Percentiles rank a stretch among this genome's conserved stretches.
Evolutionary conservation across 78 protist genomes (phyloP).

Genomic region (Tieghemostelium lacteum): DNA sequence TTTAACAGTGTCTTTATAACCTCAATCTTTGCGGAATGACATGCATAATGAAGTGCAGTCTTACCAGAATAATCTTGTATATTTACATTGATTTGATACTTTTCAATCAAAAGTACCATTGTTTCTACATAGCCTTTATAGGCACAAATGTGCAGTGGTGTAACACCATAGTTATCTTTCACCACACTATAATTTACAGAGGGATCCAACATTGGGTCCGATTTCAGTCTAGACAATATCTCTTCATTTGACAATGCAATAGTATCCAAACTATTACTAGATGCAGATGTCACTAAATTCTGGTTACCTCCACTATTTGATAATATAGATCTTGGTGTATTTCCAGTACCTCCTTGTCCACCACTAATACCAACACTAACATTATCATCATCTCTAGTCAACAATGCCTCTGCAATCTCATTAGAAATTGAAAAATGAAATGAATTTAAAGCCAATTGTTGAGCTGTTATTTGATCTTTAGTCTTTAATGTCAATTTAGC

Average conservation of each 20-base stretch:
- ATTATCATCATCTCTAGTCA: constrained; percentile 45
- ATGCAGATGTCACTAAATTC: background rate
- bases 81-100: constrained; percentile 53
- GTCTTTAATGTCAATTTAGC: constrained; percentile 40
- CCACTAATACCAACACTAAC: background rate
- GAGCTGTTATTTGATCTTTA: constrained; percentile 44
- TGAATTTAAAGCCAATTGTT: constrained; percentile 55
- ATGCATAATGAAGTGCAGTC: constrained; percentile 65
- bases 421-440: constrained; percentile 51
- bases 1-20: constrained; percentile 14
- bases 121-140: constrained; percentile 1
- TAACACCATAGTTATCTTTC: constrained; percentile 48
- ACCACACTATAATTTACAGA: constrained; percentile 29
- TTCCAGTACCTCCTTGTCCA: background rate
- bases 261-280: background rate
- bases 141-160: constrained; percentile 58
- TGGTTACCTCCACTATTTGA: background rate
- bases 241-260: constrained; percentile 23
- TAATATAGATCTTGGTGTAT: no score
- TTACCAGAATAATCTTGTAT: constrained; percentile 48
- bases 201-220: constrained; percentile 3
- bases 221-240: constrained; percentile 18
- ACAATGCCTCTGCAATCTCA: constrained; percentile 44
- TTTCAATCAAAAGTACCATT: constrained; percentile 1
- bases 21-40: constrained; percentile 25